Conservation (phyloP, 306 rosid species). For the Elaeagnus macrophylla region DNA sequence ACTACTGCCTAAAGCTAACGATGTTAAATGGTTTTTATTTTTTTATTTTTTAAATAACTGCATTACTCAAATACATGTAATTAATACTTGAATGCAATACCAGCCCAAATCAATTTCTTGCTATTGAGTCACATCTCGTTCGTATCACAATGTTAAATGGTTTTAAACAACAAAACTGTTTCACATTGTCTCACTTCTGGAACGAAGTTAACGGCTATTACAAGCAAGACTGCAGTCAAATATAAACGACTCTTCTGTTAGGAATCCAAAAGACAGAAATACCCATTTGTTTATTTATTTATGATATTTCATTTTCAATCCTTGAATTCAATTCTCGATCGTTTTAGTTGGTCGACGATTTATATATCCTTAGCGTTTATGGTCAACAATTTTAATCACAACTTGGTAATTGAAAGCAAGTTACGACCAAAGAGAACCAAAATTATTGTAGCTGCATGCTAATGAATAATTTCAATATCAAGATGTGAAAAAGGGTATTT, state of each 20-base stretch:
- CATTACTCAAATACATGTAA: too few species aligned
- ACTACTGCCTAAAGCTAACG: slow-evolving; percentile 39
- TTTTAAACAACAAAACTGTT: neutral
- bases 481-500: slow-evolving; percentile 15
- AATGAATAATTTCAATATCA: neutral
- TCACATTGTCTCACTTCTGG: slow-evolving; percentile 16
- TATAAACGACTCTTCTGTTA: slow-evolving; percentile 12
- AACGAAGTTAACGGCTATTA: slow-evolving; percentile 35
- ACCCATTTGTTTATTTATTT: neutral
- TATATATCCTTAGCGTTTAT: neutral
- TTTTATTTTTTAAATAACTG: too few species aligned
- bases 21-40: slow-evolving; percentile 24
- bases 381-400: neutral
- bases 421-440: too few species aligned
- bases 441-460: too few species aligned
- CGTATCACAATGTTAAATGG: slow-evolving; percentile 37
- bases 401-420: too few species aligned
- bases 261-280: slow-evolving; percentile 2
- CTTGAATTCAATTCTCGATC: neutral
- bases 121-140: too few species aligned
- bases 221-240: slow-evolving; percentile 27
- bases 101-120: too few species aligned
- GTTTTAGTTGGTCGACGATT: neutral
- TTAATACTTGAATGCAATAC: too few species aligned
- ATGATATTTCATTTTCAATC: neutral